phyloP scores from a whole-genome alignment of 2,329 filamentous ascomycete species.

The Aspergillus fumigatus region DNA sequence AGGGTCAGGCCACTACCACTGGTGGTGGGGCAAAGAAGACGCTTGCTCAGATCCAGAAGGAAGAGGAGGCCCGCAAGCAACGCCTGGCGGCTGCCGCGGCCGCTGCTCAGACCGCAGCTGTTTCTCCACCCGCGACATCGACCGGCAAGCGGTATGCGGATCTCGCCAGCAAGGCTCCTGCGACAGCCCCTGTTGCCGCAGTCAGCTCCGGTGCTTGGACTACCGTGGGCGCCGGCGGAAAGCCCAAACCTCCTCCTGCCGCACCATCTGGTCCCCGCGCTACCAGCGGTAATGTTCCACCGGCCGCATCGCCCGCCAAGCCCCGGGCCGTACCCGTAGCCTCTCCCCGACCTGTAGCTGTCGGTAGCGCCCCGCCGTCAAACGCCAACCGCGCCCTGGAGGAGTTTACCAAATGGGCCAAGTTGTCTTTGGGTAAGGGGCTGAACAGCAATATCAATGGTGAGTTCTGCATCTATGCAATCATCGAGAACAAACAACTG shows the following conservation, averaged over 20 bases:
- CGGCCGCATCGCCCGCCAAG: conserved; percentile 39
- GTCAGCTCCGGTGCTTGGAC: conserved; percentile 67
- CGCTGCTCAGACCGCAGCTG: conserved; percentile 45
- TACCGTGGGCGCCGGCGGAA: conserved; percentile 89
- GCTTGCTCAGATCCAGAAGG: conserved; percentile 90
- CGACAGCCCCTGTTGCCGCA: conserved; percentile 40
- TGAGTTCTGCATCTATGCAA: conserved; percentile 35
- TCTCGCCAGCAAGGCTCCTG: conserved; percentile 72
- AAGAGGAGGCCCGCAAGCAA: conserved; percentile 87
- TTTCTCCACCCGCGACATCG: conserved; percentile 41
- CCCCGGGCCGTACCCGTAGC: conserved; percentile 54
- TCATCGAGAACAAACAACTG: conserved; percentile 23
- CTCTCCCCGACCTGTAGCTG: conserved; percentile 44
- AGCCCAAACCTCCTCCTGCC: conserved; percentile 67
- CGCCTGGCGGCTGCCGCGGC: conserved; percentile 50
- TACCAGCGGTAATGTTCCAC: conserved; percentile 40
- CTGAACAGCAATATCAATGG: conserved; percentile 63
- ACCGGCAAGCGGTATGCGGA: conserved; percentile 88
- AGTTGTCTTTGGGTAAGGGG: conserved; percentile 71
- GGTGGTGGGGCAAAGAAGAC: conserved; percentile 69
- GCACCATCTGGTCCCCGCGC: conserved; percentile 44
- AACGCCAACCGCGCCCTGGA: conserved; percentile 66
- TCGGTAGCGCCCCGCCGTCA: conserved; percentile 38
- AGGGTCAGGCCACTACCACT: conserved; percentile 34
- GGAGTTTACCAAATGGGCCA: conserved; percentile 92